Percentiles rank a stretch among this genome's conserved stretches.
These are phyloP conservation scores for Rhodotorula diobovata DNA, from an alignment of 768 basidiomycete genomes.

Conservation along the genomic window DNA sequence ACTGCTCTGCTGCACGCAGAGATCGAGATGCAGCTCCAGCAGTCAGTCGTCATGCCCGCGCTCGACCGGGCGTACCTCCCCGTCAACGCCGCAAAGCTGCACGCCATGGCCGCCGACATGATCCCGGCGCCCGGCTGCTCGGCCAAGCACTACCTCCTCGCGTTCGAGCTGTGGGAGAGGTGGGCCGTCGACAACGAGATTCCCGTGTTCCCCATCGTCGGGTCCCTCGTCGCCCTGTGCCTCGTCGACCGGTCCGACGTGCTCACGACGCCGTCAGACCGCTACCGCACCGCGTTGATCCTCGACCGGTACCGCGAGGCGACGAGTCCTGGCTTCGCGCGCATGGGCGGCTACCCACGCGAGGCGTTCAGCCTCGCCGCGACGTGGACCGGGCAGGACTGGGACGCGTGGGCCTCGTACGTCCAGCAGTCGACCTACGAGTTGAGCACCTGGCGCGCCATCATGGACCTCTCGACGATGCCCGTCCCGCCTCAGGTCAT, in stretches of 20 bases:
- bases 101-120: background rate
- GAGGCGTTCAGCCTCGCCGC: background rate
- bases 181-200: background rate
- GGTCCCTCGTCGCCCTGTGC: background rate
- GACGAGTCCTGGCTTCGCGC: background rate
- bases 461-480: background rate
- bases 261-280: background rate
- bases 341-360: background rate
- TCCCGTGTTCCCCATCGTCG: conserved; percentile 20
- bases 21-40: background rate
- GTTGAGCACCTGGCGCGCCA: background rate
- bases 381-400: background rate
- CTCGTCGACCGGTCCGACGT: background rate
- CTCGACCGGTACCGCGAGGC: conserved; percentile 21
- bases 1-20: too few relatives aligned
- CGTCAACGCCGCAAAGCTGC: background rate
- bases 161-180: background rate
- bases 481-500: too few relatives aligned
- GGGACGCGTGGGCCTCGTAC: background rate
- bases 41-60: too few relatives aligned
- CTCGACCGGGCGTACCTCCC: background rate
- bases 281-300: background rate
- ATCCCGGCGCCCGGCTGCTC: background rate
- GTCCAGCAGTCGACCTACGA: background rate
- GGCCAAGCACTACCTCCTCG: background rate